These are phyloP conservation scores for Austroboletus olivaceoglutinosus DNA, from an alignment of 1,284 basidiomycete species.

Conservation along the genomic window DNA sequence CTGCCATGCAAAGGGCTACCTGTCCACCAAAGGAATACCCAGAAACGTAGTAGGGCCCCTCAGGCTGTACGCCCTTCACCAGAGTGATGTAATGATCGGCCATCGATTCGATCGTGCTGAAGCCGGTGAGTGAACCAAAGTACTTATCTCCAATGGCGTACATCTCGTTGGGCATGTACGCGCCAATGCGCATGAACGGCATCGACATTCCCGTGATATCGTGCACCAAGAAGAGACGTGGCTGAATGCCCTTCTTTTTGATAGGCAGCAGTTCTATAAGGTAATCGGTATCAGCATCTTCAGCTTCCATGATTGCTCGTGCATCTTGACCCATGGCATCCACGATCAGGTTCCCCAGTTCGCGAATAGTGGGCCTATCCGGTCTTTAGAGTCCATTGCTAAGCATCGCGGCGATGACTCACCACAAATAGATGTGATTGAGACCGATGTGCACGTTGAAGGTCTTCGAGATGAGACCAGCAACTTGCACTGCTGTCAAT, in stretches of 20 bases:
- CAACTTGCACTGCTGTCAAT: conserved; percentile 32
- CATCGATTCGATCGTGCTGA: conserved; percentile 29
- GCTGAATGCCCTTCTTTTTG: conserved; percentile 31
- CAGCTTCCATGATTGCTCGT: conserved; percentile 26
- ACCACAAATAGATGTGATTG: conserved; percentile 31
- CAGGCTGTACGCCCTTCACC: conserved; percentile 22
- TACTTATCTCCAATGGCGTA: conserved; percentile 32
- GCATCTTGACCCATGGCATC: conserved; percentile 29
- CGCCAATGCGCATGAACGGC: conserved; percentile 32
- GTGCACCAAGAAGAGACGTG: conserved; percentile 29
- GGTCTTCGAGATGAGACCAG: conserved; percentile 29
- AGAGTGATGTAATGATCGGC: conserved; percentile 32
- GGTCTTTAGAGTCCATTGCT: too few relatives aligned
- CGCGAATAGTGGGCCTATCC: conserved; percentile 25
- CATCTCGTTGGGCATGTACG: conserved; percentile 34
- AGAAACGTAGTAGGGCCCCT: conserved; percentile 26
- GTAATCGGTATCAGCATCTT: conserved; percentile 27
- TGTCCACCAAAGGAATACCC: conserved; percentile 31
- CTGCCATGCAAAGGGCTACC: conserved; percentile 29
- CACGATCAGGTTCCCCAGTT: conserved; percentile 26
- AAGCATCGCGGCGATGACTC: too few relatives aligned
- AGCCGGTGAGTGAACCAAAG: conserved; percentile 30
- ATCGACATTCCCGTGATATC: conserved; percentile 34
- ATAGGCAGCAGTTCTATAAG: conserved; percentile 30
- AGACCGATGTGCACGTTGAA: conserved; percentile 31